phyloP scores from a whole-genome alignment of 2,329 filamentous ascomycete species.

The Dactylellina drechsleri region DNA sequence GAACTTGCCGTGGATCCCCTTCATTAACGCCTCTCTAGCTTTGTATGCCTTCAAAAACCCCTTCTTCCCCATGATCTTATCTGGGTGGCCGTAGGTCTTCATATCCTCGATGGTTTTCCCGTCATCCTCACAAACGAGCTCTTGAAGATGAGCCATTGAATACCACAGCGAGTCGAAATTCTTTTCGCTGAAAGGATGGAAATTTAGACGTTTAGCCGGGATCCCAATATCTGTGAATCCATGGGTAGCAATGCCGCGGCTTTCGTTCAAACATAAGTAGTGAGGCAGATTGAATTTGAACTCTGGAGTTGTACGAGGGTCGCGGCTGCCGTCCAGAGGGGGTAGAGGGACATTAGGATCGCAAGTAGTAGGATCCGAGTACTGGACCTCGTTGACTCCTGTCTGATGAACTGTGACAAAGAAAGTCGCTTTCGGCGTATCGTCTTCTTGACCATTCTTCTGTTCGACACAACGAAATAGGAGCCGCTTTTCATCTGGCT shows the following conservation, averaged over 20 bases:
- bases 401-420: conserved; percentile 52
- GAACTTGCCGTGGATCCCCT: conserved; percentile 40
- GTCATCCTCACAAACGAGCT: conserved; percentile 41
- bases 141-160: conserved; percentile 45
- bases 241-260: conserved; percentile 18
- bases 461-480: conserved; percentile 50
- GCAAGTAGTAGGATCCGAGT: conserved; percentile 39
- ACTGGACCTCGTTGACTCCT: conserved; percentile 49
- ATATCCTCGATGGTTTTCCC: conserved; percentile 12
- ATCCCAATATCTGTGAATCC: conserved; percentile 45
- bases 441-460: conserved; percentile 22
- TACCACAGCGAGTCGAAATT: conserved; percentile 52
- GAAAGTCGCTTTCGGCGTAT: conserved; percentile 41
- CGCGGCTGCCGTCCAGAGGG: conserved; percentile 31
- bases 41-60: conserved; percentile 18
- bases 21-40: conserved; percentile 31
- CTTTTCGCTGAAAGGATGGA: conserved; percentile 32
- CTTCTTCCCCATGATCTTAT: conserved; percentile 2
- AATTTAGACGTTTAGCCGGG: conserved; percentile 31
- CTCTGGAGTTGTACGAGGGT: conserved; percentile 37
- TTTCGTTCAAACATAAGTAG: conserved; percentile 46
- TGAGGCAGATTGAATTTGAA: conserved; percentile 43
- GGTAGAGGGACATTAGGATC: conserved; percentile 30
- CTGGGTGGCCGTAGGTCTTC: neutral
- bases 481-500: conserved; percentile 41